Evolutionary conservation across 805 yeast species (phyloP).

Genomic region (Wickerhamomyces bisporus): DNA sequence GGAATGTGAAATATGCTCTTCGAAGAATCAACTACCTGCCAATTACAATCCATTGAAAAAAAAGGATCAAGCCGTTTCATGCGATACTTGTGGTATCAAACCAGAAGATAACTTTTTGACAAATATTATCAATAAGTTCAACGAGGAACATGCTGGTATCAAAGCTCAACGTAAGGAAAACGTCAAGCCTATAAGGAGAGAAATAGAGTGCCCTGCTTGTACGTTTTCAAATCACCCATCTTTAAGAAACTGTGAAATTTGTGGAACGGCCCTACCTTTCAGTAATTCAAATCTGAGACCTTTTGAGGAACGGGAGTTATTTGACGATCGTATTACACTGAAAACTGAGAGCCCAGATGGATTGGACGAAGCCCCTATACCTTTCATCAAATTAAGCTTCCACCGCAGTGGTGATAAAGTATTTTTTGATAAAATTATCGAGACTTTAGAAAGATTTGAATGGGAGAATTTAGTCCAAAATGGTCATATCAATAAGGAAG

Average conservation of each 20-base stretch:
- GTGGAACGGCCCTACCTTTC: constrained; percentile 55
- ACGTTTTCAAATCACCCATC: constrained; percentile 84
- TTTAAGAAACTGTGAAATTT: constrained; percentile 75
- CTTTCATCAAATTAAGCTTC: constrained; percentile 65
- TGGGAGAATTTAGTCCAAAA: constrained; percentile 39
- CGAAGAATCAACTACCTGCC: constrained; percentile 42
- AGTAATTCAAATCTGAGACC: constrained; percentile 19
- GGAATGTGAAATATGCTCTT: constrained; percentile 91
- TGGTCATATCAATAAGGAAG: constrained; percentile 27
- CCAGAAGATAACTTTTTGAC: constrained; percentile 23
- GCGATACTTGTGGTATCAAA: constrained; percentile 60
- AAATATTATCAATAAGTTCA: background rate
- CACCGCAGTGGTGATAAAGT: constrained; percentile 60
- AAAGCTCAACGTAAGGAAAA: too few species aligned
- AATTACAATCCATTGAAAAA: constrained; percentile 23
- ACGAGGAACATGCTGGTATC: too few species aligned
- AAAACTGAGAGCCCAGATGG: constrained; percentile 28
- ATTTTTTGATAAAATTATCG: constrained; percentile 43
- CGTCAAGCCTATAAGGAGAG: background rate
- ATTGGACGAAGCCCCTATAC: constrained; percentile 9
- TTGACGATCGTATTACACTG: constrained; percentile 28
- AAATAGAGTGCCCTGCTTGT: constrained; percentile 46
- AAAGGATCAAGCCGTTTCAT: constrained; percentile 37
- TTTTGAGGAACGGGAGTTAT: constrained; percentile 20
- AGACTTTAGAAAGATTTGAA: constrained; percentile 40